Conservation (phyloP, 345 rosid species). For the Eutrema yunnanense region DNA sequence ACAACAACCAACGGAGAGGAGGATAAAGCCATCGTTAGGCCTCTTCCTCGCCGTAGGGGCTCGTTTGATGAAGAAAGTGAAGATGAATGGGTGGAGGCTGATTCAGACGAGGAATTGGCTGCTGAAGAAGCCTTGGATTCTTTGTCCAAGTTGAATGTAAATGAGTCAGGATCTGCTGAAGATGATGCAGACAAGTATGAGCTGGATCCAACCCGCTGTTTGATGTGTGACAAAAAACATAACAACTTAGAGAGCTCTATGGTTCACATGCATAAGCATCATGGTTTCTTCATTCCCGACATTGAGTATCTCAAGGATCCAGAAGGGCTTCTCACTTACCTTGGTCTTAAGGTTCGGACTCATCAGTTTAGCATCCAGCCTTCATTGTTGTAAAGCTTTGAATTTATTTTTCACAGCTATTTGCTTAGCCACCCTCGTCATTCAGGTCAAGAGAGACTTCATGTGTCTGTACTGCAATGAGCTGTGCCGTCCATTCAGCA, state of each 20-base stretch:
- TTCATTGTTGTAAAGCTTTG: background rate
- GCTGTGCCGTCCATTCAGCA: slow-evolving; percentile 61
- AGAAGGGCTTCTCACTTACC: slow-evolving; percentile 74
- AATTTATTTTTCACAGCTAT: background rate
- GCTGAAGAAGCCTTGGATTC: slow-evolving; percentile 50
- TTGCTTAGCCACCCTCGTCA: background rate
- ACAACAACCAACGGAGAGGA: slow-evolving; percentile 35
- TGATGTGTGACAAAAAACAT: slow-evolving; percentile 74
- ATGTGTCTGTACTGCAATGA: slow-evolving; percentile 89
- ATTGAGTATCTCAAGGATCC: slow-evolving; percentile 86
- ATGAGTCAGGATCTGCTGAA: slow-evolving; percentile 37
- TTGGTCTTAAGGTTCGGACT: slow-evolving; percentile 69
- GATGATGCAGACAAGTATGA: slow-evolving; percentile 34
- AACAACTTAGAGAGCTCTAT: slow-evolving; percentile 64
- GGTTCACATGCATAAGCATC: slow-evolving; percentile 95
- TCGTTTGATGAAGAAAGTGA: slow-evolving; percentile 22
- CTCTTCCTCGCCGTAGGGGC: slow-evolving; percentile 38
- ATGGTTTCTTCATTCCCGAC: slow-evolving; percentile 89
- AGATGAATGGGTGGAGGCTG: slow-evolving; percentile 84
- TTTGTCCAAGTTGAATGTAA: slow-evolving; percentile 48
- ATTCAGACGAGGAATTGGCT: slow-evolving; percentile 59
- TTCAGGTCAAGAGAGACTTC: slow-evolving; percentile 79
- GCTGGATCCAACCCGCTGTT: slow-evolving; percentile 78
- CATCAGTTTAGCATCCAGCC: background rate
- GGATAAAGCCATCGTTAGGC: slow-evolving; percentile 49